Evolutionary conservation across 2,329 filamentous ascomycete species (phyloP), one percentile per base, ranked within the genome.

Genomic region (Cryphonectria carpinicola): DNA sequence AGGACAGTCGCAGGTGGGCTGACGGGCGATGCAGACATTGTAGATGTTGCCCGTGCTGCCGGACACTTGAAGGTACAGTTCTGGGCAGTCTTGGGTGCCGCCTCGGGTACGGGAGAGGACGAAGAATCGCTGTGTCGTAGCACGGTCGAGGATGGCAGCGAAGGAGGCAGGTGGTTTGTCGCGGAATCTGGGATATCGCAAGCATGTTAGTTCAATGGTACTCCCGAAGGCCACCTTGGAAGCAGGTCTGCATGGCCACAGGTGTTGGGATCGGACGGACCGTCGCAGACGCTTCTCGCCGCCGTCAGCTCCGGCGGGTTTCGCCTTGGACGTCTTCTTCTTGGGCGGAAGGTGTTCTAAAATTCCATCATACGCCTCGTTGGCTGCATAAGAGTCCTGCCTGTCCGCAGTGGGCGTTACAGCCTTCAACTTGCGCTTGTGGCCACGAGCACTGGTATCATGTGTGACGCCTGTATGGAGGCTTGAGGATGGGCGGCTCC

Each of bases 31-130:
- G 46, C 79, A 79, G 43, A 92, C 84, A 0, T 79, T 86, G 77
- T 92, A 92, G 70, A 92, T 82, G 73, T 92, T 92, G 22, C 89
- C 90, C 1, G 89, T 92, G 13, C 87, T 87, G 0, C 90, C 90
- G 0, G 89, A 87, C 72, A 92, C 81, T 70, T 88, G 82, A 64
- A 92, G 81, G 0, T 78, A 80, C 76, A 92, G 89, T 68, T 84
- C 80, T 0, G 84, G 84, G 58, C 79, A 82, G 1, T 80, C 72
- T 1, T 73, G 69, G 0, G 78, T 80, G 25, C 82, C 82, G 39
- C 73, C 52, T 11, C 81, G 79, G 2, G 74, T 76, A 22, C 85
- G 81, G 0, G 76, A 78, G 14, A 87, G 79, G 41, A 87, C 82
- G 72, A 81, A 87, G 76, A 87, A 84, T 8, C 77, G 75, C 71